Evolutionary conservation across 495 filamentous ascomycete species (phyloP).

Genomic region (Astrothelium subdiscretum): DNA sequence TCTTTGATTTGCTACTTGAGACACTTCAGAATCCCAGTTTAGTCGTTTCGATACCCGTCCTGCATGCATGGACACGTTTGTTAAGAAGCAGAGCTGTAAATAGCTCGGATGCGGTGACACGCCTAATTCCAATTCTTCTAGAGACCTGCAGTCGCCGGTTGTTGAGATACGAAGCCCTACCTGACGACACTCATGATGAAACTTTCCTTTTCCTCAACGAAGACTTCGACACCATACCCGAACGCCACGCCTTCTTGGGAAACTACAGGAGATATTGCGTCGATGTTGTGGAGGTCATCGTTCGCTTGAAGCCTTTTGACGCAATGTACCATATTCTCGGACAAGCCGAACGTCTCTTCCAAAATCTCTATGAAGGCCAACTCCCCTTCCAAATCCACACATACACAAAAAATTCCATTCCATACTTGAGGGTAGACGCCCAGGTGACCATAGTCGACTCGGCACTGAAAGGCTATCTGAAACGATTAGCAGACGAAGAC

Average conservation of each 20-base stretch:
- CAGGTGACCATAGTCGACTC: slow-evolving; percentile 85
- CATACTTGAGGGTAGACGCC: slow-evolving; percentile 70
- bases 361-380: slow-evolving; percentile 60
- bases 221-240: slow-evolving; percentile 89
- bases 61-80: slow-evolving; percentile 82
- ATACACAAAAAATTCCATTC: slow-evolving; percentile 71
- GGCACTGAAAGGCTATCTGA: slow-evolving; percentile 78
- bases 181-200: slow-evolving; percentile 66
- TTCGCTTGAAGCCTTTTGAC: slow-evolving; percentile 65
- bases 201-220: slow-evolving; percentile 73
- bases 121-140: slow-evolving; percentile 61
- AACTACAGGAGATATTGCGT: slow-evolving; percentile 89
- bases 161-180: slow-evolving; percentile 73
- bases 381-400: slow-evolving; percentile 57
- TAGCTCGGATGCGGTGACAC: slow-evolving; percentile 52
- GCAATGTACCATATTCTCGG: slow-evolving; percentile 75
- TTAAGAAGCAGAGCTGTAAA: slow-evolving; percentile 53
- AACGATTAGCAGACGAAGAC: slow-evolving; percentile 49
- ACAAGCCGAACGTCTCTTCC: slow-evolving; percentile 60
- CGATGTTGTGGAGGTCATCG: slow-evolving; percentile 72
- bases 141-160: slow-evolving; percentile 67
- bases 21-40: slow-evolving; percentile 79
- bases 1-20: slow-evolving; percentile 66
- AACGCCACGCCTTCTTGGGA: slow-evolving; percentile 91
- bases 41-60: slow-evolving; percentile 77